Base-by-base conservation (phyloP, 108 stramenopile species). In the Discostella pseudostelligera region DNA sequence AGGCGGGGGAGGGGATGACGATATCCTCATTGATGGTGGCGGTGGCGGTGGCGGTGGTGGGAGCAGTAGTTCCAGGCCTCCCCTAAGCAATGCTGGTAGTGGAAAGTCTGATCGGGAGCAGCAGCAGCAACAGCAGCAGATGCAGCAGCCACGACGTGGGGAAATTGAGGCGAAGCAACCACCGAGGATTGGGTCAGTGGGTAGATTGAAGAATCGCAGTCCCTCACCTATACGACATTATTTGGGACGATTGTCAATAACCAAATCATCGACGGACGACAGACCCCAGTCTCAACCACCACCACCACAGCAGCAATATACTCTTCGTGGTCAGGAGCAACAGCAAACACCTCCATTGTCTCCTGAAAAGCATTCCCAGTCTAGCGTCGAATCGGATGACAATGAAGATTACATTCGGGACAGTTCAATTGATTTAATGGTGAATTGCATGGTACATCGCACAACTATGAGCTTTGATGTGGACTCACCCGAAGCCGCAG, bases 391-490 rank as follows among this genome's bases (percentile, higher is more conserved):
- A 25, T 25, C 16, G 37, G 36, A 62, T 20, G 51, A 54, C 24
- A 53, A 51, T 11, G 59, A 45, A 20, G 42, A 59, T n/a, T n/a
- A n/a, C n/a, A n/a, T n/a, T n/a, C n/a, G n/a, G n/a, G 56, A 77
- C 2, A 49, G 42, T 8, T 39, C 22, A 19, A 39, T 61, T 11
- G 62, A 69, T 63, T 54, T 25, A 26, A 56, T 68, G 39, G 47
- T 35, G 29, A 19, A 40, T 28, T 56, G 53, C 21, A 44, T 65
- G 22, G 68, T 3, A n/a, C 29, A 59, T 40, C n/a, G n/a, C n/a
- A 69, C 75, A 8, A 62, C 76, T 45, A 59, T 69, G 68, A 69
- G 68, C 53, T 77, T 77, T 50, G 76, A 77, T 12, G 44, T 65
- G 29, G 76, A 77, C 14, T 67, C 58, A n/a, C 47, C 64, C 35